Evolutionary conservation across 1,284 basidiomycete genomes (phyloP), one percentile per base, ranked within the genome.

Genomic region (Psilocybe mexicana): DNA sequence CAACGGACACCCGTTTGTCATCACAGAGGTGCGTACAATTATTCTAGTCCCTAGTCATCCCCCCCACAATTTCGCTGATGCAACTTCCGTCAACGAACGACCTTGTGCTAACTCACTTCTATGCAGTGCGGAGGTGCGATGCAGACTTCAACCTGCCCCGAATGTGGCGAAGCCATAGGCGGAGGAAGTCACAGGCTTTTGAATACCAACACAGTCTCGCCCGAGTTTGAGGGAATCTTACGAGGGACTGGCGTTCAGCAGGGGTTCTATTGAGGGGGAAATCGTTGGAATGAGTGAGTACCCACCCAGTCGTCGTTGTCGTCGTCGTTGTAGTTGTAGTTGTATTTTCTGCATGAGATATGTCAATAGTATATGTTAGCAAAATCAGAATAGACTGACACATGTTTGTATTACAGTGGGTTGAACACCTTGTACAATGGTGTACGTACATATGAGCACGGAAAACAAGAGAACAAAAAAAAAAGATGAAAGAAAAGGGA

Each of bases 1-100:
- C 28, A 48, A 48, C 23, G 46, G 46, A 48, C 46, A 48, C 35
- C 46, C 46, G 3, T 48, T 48, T 12, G 46, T 48, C 7, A 48
- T 48, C 4, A 48, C 46, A 35, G 46, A 48, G 46, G 46, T 48
- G 35, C n/a, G 30, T 18, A 14, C 11, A 23, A 23, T 6, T 14
- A 48, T 33, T 24, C 8, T n/a, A 18, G 18, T 18, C 18, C 18
- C 18, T 18, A 18, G 18, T 18, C 18, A 18, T 18, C 18, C 18
- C 18, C 18, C 18, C 18, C 18, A 18, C 18, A 18, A 18, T 18
- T 18, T 18, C 18, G 18, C 18, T 18, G 18, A 18, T 18, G 18
- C 18, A 18, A 18, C 18, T 18, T 18, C 18, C 18, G 18, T 18
- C 18, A 18, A 18, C 18, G 18, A 18, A 18, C 18, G 18, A 18